phyloP scores from a whole-genome alignment of 164 flowering plant genomes.

The Platanus orientalis region DNA sequence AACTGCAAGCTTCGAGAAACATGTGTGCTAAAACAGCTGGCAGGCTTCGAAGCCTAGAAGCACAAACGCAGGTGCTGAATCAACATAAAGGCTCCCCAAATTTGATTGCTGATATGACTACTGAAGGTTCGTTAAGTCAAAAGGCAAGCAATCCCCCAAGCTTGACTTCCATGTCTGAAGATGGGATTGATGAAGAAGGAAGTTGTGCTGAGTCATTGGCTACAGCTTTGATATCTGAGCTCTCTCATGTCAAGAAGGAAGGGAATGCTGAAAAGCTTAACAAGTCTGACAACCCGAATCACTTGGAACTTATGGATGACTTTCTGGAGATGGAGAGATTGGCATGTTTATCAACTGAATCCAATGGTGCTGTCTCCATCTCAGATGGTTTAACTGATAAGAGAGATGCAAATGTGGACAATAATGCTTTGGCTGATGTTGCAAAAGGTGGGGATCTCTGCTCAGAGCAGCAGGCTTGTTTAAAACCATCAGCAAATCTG shows the following conservation, averaged over 20 bases:
- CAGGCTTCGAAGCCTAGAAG: constrained; percentile 77
- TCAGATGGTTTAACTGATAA: constrained; percentile 25
- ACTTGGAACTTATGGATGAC: constrained; percentile 88
- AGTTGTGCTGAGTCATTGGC: constrained; percentile 84
- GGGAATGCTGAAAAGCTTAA: constrained; percentile 39
- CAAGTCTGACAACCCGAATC: constrained; percentile 44
- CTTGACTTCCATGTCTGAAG: constrained; percentile 83
- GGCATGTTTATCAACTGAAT: constrained; percentile 53
- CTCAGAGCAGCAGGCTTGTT: constrained; percentile 18
- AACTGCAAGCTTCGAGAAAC: constrained; percentile 80
- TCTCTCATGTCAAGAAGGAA: constrained; percentile 57
- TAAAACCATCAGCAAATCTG: constrained; percentile 12
- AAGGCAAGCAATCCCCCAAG: constrained; percentile 72
- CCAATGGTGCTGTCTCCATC: constrained; percentile 37
- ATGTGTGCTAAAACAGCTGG: constrained; percentile 72
- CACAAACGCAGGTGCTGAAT: constrained; percentile 38
- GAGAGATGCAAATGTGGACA: constrained; percentile 21
- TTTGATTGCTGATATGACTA: constrained; percentile 25
- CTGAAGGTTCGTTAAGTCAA: constrained; percentile 43
- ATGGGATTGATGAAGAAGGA: constrained; percentile 67
- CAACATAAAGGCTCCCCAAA: constrained; percentile 41
- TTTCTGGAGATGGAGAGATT: constrained; percentile 97
- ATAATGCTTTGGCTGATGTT: constrained; percentile 17
- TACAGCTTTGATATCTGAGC: constrained; percentile 48
- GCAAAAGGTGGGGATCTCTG: constrained; percentile 21